phyloP scores from a whole-genome alignment of 495 filamentous ascomycete genomes.

The Extremus antarcticus region DNA sequence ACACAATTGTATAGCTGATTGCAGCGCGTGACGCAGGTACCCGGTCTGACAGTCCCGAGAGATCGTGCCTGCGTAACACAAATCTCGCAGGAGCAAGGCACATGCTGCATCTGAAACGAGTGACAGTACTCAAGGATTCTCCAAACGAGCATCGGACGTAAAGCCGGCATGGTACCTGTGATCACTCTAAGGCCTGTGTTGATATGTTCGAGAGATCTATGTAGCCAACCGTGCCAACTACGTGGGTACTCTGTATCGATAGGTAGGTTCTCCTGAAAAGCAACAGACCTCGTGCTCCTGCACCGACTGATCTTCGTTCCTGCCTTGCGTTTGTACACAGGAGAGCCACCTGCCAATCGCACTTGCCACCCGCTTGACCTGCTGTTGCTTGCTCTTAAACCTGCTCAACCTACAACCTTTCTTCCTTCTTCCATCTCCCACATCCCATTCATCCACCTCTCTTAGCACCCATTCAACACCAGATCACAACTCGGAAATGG shows the following conservation, averaged over 20 bases:
- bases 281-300: too few species aligned
- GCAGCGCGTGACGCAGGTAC: neutral
- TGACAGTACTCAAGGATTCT: too few species aligned
- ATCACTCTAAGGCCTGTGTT: too few species aligned
- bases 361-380: neutral
- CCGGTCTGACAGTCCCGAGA: neutral
- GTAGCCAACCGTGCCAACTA: too few species aligned
- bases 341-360: neutral
- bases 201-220: too few species aligned
- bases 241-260: too few species aligned
- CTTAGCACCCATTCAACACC: neutral
- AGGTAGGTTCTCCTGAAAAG: too few species aligned
- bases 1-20: too few species aligned
- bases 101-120: neutral
- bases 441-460: neutral
- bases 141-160: too few species aligned
- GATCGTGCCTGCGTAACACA: neutral
- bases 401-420: too few species aligned
- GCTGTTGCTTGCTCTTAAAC: neutral
- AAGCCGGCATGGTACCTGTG: too few species aligned
- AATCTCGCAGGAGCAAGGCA: neutral
- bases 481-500: neutral
- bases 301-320: neutral
- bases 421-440: neutral
- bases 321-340: neutral